Conservation (phyloP, 768 basidiomycete genomes). For the Collybia sp. region DNA sequence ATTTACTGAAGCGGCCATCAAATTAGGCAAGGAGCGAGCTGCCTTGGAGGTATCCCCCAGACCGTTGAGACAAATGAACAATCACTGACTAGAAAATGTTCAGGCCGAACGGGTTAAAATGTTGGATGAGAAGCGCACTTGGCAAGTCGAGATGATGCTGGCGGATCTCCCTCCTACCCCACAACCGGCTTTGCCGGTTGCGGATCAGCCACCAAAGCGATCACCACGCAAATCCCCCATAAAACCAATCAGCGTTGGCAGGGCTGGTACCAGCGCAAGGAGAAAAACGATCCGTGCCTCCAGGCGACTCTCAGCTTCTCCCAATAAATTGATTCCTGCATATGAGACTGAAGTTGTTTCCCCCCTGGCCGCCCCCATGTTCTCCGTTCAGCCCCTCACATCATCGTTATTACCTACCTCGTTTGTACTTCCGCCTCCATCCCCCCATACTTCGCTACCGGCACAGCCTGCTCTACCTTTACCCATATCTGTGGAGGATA, state of each 20-base stretch:
- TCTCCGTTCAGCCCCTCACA: conserved; percentile 34
- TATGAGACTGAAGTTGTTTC: conserved; percentile 39
- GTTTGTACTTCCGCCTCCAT: conserved; percentile 77
- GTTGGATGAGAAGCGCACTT: conserved; percentile 68
- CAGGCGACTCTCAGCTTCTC: conserved; percentile 36
- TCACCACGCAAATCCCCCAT: conserved; percentile 36
- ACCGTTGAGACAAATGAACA: background rate
- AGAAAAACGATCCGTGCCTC: conserved; percentile 44
- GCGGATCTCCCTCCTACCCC: conserved; percentile 50
- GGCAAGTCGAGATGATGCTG: conserved; percentile 62
- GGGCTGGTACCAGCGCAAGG: conserved; percentile 28
- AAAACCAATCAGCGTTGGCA: conserved; percentile 41
- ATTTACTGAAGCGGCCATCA: conserved; percentile 60
- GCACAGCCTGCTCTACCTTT: conserved; percentile 37
- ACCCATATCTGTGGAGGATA: conserved; percentile 13
- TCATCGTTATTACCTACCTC: conserved; percentile 58
- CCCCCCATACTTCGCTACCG: conserved; percentile 63
- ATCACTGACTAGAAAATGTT: conserved; percentile 4
- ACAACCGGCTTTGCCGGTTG: conserved; percentile 16
- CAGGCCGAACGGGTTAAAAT: conserved; percentile 62
- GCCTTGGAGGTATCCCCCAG: conserved; percentile 51
- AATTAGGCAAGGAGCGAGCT: conserved; percentile 60
- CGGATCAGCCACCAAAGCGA: conserved; percentile 16
- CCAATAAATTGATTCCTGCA: conserved; percentile 28
- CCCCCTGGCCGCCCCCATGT: conserved; percentile 24